Conservation (phyloP, 208 protist species). For the Tritrichomonas foetus region DNA sequence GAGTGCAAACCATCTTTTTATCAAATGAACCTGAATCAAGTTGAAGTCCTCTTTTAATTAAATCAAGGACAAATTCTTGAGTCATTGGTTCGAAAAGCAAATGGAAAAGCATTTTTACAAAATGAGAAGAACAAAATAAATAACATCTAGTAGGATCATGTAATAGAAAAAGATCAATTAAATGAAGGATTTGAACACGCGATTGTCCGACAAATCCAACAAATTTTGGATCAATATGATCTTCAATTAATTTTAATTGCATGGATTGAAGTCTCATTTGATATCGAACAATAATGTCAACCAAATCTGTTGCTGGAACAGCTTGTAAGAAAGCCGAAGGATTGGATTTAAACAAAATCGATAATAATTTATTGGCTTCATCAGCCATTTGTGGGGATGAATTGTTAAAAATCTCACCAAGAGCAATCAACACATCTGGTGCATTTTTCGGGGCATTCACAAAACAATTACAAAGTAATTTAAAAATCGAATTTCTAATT, state of each 20-base stretch:
- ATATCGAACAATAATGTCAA: not conserved
- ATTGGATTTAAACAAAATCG: not conserved
- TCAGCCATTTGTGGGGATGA: not conserved
- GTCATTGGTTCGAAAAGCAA: slow-evolving; percentile 8
- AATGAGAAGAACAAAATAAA: not conserved
- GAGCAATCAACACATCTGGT: not conserved
- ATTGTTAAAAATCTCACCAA: not conserved
- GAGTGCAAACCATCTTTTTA: not conserved
- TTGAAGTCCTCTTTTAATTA: not conserved
- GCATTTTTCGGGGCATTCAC: not conserved
- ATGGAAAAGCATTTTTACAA: not conserved
- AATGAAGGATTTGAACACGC: not conserved
- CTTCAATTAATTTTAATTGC: not conserved
- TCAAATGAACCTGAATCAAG: not conserved
- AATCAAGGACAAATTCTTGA: not conserved
- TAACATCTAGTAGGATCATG: not conserved
- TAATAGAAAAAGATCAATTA: not conserved
- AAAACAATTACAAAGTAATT: not conserved
- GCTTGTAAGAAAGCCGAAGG: not conserved
- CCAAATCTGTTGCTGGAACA: not conserved
- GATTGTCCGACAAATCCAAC: not conserved
- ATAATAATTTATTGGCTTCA: not conserved
- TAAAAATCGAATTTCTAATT: not conserved
- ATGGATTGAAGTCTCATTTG: not conserved
- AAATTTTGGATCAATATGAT: not conserved